Base-by-base conservation (phyloP, 169 alveolate genomes). In the Eimeria tenella region DNA sequence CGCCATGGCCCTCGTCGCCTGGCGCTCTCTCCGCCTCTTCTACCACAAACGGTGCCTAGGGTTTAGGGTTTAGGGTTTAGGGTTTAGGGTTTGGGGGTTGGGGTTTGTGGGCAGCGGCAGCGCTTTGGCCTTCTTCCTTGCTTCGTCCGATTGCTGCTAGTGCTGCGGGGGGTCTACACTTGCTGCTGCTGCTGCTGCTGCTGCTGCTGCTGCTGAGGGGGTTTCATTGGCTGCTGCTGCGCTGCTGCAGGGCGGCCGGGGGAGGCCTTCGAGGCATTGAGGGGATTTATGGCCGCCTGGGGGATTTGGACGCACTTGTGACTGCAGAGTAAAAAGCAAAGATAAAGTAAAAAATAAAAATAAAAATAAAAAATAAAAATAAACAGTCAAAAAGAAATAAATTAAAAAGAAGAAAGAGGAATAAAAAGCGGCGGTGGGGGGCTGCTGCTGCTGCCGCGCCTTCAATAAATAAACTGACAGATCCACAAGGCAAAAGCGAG, bases 291-390 rank as follows among this genome's bases (percentile, higher is more conserved):
- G 21, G 55, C 55, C 58, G 81, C 21, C 58, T 88, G 21, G 94
- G 94, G 5, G 94, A 88, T n/a, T 68, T 88, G 49, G 94, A 70
- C 6, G 94, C 94, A 5, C 5, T 88, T 50, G 86, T 75, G 10
- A 19, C 63, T 4, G 86, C 10, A 5, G 86, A 49, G 10, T 73
- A 31, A 9, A 21, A 13, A 56, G 65, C 65, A 13, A 56, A 9
- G 7, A 56, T 56, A 9, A 65, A 17, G 8, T 65, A 17, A 10
- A 65, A 65, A 65, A 15, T 65, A 10, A 65, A 5, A 17, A n/a
- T n/a, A 15, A 65, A n/a, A 65, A 7, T 17, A 5, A 65, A n/a
- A 10, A 10, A 65, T 5, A 65, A 58, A 8, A 58, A 9, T 58
- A 58, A 9, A 58, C 13, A 58, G 8, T 9, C 13, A 58, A 9